Percentiles rank a stretch among this genome's conserved stretches.
phyloP scores from a whole-genome alignment of 805 yeast species.

The Candida golubevii region DNA sequence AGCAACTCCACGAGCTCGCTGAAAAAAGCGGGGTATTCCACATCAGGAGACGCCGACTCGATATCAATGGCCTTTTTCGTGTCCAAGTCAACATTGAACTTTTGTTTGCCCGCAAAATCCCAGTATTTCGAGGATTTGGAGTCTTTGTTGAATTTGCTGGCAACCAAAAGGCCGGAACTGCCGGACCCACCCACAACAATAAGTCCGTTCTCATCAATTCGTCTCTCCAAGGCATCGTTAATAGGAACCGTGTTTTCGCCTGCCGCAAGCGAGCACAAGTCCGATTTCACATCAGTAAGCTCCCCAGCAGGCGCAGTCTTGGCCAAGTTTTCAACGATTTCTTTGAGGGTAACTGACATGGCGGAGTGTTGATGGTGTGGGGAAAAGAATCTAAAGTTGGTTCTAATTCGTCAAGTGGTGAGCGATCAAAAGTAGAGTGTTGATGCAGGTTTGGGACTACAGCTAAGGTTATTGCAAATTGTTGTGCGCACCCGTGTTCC shows the following conservation, averaged over 20 bases:
- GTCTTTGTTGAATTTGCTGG: conserved; percentile 31
- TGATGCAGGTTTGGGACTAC: too few relatives aligned
- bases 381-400: too few relatives aligned
- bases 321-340: conserved; percentile 29
- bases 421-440: too few relatives aligned
- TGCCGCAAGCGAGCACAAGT: conserved; percentile 23
- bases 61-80: conserved; percentile 47
- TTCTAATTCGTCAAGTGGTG: too few relatives aligned
- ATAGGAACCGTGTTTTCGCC: conserved; percentile 19
- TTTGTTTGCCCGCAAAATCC: conserved; percentile 46
- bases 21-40: conserved; percentile 26
- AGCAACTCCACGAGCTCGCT: conserved; percentile 31
- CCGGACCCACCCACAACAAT: conserved; percentile 14
- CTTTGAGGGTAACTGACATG: conserved; percentile 24
- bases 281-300: conserved; percentile 24
- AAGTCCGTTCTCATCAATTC: conserved; percentile 26
- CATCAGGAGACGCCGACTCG: conserved; percentile 35
- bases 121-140: conserved; percentile 39
- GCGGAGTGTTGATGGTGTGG: not conserved
- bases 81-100: conserved; percentile 58
- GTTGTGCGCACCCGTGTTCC: too few relatives aligned
- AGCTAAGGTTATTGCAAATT: too few relatives aligned
- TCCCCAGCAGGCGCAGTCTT: conserved; percentile 39
- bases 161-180: conserved; percentile 25
- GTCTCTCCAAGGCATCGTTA: conserved; percentile 26